phyloP scores from a whole-genome alignment of 352 stramenopile genomes.

The Globisporangium solare region DNA sequence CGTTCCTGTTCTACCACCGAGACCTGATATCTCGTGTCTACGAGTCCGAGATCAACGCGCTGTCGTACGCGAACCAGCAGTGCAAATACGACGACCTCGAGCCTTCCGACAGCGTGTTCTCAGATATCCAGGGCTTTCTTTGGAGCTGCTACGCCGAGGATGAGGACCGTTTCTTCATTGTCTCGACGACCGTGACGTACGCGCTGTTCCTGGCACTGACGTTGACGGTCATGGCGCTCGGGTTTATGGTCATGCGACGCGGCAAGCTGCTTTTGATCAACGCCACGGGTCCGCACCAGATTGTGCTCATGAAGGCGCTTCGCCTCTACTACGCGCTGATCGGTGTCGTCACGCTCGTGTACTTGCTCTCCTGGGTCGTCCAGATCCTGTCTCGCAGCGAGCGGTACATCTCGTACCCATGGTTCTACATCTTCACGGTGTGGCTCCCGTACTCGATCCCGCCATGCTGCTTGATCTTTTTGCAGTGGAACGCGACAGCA shows the following conservation, averaged over 20 bases:
- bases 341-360: conserved; percentile 79
- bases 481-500: conserved; percentile 85
- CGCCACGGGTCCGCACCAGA: conserved; percentile 59
- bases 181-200: conserved; percentile 76
- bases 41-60: conserved; percentile 54
- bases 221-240: conserved; percentile 74
- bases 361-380: conserved; percentile 79
- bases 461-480: conserved; percentile 81
- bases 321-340: conserved; percentile 85
- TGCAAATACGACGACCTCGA: conserved; percentile 58
- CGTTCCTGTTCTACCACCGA: conserved; percentile 63
- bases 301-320: conserved; percentile 81
- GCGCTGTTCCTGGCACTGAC: conserved; percentile 75
- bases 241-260: conserved; percentile 83
- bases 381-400: conserved; percentile 69
- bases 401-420: conserved; percentile 71
- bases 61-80: conserved; percentile 73
- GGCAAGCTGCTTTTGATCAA: conserved; percentile 73
- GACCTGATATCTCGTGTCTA: conserved; percentile 74
- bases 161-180: conserved; percentile 71
- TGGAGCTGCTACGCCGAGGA: conserved; percentile 76
- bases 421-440: conserved; percentile 87
- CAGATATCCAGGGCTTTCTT: conserved; percentile 81
- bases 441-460: conserved; percentile 84
- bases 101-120: conserved; percentile 67